A percentile compares a stretch with the other conserved stretches of the same genome.
Conservation (phyloP, 2,329 filamentous ascomycete genomes). For the Cladosporium sp. region DNA sequence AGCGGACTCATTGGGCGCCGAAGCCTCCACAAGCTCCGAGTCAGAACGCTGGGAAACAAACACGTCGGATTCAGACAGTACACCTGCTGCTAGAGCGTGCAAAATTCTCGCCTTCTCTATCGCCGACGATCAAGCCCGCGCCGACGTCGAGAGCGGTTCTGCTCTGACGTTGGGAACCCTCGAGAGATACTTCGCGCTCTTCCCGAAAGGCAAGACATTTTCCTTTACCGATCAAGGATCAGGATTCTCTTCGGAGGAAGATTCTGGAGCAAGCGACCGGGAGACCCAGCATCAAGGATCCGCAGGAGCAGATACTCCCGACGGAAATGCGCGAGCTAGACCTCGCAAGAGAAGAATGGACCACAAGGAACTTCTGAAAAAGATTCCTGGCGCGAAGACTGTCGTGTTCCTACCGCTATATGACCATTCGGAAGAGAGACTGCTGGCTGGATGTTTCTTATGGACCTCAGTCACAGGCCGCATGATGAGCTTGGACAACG, state of each 20-base stretch:
- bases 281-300: constrained; percentile 36
- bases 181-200: constrained; percentile 26
- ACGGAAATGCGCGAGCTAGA: constrained; percentile 15
- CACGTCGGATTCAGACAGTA: constrained; percentile 22
- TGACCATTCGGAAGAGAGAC: constrained; percentile 42
- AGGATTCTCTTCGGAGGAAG: constrained; percentile 24
- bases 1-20: background rate
- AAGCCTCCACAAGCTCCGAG: background rate
- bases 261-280: constrained; percentile 19
- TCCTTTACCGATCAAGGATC: constrained; percentile 25
- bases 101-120: constrained; percentile 24
- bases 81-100: constrained; percentile 19
- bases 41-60: constrained; percentile 6
- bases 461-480: constrained; percentile 43
- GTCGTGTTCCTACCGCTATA: constrained; percentile 51
- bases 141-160: constrained; percentile 21
- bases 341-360: constrained; percentile 34
- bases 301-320: constrained; percentile 22
- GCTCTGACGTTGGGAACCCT: constrained; percentile 14
- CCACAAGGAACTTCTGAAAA: constrained; percentile 35
- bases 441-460: constrained; percentile 42
- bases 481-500: constrained; percentile 35
- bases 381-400: constrained; percentile 34
- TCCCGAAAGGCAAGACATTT: constrained; percentile 25
- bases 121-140: constrained; percentile 20